These are phyloP conservation scores for Epicoccum nigrum DNA, from an alignment of 2,329 filamentous ascomycete genomes.

Conservation along the genomic window DNA sequence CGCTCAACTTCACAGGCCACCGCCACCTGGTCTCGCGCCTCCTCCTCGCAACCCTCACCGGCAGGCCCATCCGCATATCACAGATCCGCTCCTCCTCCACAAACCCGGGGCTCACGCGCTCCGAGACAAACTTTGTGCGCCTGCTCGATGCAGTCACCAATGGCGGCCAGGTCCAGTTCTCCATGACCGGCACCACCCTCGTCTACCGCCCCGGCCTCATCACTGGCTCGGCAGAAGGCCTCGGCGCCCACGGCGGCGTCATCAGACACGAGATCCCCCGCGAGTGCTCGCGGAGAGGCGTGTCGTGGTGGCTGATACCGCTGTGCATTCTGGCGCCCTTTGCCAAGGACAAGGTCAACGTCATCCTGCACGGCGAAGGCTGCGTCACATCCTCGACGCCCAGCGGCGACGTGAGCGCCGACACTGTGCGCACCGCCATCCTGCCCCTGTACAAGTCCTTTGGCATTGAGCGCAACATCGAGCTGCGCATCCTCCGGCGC, in stretches of 20 bases:
- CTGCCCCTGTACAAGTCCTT: conserved; percentile 89
- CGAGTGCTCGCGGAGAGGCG: conserved; percentile 76
- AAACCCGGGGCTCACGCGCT: conserved; percentile 84
- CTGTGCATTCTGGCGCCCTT: conserved; percentile 92
- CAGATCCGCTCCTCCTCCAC: conserved; percentile 90
- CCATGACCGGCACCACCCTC: conserved; percentile 91
- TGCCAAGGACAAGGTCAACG: conserved; percentile 87
- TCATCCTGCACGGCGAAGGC: conserved; percentile 86
- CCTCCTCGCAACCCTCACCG: conserved; percentile 88
- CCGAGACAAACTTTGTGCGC: conserved; percentile 94
- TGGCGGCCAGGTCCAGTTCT: conserved; percentile 92
- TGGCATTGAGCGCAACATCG: conserved; percentile 84
- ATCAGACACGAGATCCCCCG: conserved; percentile 81
- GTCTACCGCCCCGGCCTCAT: conserved; percentile 92
- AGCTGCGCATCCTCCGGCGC: conserved; percentile 79
- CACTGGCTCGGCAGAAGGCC: conserved; percentile 78
- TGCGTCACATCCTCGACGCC: conserved; percentile 90
- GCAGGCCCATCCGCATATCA: conserved; percentile 86
- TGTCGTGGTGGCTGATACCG: conserved; percentile 91
- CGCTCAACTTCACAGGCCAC: conserved; percentile 81
- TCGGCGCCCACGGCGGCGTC: conserved; percentile 74
- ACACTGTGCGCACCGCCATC: conserved; percentile 91
- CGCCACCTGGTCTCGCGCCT: conserved; percentile 82
- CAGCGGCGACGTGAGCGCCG: conserved; percentile 84
- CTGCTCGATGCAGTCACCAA: conserved; percentile 95